Base-by-base conservation (phyloP, 805 yeast genomes). In the Saccharomycopsis vini region DNA sequence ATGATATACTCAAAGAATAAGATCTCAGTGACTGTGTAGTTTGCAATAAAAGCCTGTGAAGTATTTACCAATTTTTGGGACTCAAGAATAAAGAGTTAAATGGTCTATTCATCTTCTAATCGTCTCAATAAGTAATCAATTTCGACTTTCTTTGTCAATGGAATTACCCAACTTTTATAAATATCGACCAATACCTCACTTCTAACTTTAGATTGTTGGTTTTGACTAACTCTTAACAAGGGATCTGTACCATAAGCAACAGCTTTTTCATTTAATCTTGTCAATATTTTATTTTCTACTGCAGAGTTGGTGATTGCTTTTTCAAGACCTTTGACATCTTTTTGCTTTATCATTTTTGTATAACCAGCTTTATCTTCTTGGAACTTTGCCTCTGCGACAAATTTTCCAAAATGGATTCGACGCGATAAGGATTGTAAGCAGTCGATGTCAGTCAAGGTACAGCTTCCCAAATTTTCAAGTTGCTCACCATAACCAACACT, bases 351-450 rank as follows among this genome's bases (percentile, higher is more conserved):
- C 53, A 88, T 63, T 52, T 71, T 64, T 2, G 75, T 75, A 66
- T 79, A 87, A 40, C 60, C 61, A 40, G 74, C 84, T 29, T 67
- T 71, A 49, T 89, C 92, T 22, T 69, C 65, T 54, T 71, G 79
- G 62, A 77, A 92, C 63, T 92, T 92, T 36, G 95, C 83, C 61
- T 92, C 98, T 4, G 98, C 98, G 7, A 92, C 98, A 68, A 90
- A 92, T 63, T 84, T 85, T 40, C 98, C 98, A 64, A 90, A 92
- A 63, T 92, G 98, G 53, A 92, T 86, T 59, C 98, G 73, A 56
- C 98, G 72, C 6, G 95, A 83, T 36, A 92, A 64, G 4, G 95
- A 81, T 62, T 92, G 96, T 52, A 92, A 69, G 52, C 83, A 77
- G 52, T 84, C 95, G 45, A 90, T 83, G 59, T 92, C 98, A 50